phyloP scores from a whole-genome alignment of 805 yeast genomes.

The Suhomyces pyralidae region DNA sequence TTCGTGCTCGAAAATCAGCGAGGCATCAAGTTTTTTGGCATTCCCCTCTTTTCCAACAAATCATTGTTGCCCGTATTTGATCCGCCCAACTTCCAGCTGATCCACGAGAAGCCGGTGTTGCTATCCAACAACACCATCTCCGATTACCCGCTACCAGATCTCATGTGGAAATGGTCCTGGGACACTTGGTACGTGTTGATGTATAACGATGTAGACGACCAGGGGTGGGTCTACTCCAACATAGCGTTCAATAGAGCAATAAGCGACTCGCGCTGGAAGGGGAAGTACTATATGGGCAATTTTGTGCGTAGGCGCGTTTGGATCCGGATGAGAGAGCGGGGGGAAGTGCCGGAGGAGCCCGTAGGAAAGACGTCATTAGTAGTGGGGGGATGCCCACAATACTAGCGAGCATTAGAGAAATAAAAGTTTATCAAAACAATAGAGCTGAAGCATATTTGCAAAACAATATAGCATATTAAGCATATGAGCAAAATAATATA shows the following conservation, averaged over 20 bases:
- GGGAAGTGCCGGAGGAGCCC: not conserved
- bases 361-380: not conserved
- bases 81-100: conserved; percentile 48
- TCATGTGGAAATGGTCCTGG: conserved; percentile 69
- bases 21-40: conserved; percentile 51
- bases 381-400: no score
- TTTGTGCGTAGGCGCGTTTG: conserved; percentile 67
- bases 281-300: conserved; percentile 54
- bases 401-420: no score
- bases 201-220: conserved; percentile 71
- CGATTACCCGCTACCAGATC: conserved; percentile 52
- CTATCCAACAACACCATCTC: conserved; percentile 19
- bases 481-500: no score
- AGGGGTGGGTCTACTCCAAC: conserved; percentile 77
- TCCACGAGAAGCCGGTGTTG: conserved; percentile 37
- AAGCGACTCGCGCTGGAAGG: conserved; percentile 55
- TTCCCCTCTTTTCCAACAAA: conserved; percentile 46
- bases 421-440: no score
- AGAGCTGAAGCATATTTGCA: no score
- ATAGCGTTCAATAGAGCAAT: conserved; percentile 35
- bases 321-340: conserved; percentile 42
- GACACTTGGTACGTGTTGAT: conserved; percentile 69
- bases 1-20: conserved; percentile 53
- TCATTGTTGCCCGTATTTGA: conserved; percentile 48
- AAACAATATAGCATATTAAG: no score